Percentiles rank a stretch among this genome's conserved stretches.
These are phyloP conservation scores for Rhodosporidiobolus sp. DNA, from an alignment of 768 basidiomycete genomes.

Conservation along the genomic window DNA sequence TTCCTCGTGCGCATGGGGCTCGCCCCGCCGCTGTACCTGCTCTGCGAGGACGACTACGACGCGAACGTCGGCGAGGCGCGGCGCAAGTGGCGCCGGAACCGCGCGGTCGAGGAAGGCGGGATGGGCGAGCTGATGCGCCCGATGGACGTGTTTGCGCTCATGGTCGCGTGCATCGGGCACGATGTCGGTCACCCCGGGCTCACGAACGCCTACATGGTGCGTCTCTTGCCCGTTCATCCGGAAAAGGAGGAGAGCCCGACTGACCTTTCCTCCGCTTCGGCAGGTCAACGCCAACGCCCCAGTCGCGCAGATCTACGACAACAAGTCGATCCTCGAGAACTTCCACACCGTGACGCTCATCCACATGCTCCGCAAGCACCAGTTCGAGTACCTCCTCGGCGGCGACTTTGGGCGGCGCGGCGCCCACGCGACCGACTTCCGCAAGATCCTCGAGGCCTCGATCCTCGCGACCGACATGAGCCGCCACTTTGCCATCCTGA, in stretches of 20 bases:
- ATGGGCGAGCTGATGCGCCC: conserved; percentile 52
- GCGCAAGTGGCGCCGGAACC: conserved; percentile 44
- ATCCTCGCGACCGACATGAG: conserved; percentile 95
- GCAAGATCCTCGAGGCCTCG: conserved; percentile 71
- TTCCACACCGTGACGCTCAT: conserved; percentile 45
- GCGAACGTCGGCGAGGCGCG: conserved; percentile 22
- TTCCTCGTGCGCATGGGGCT: conserved; percentile 75
- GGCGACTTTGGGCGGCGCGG: conserved; percentile 32
- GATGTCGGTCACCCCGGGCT: conserved; percentile 97
- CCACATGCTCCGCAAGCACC: conserved; percentile 42
- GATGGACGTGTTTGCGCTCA: conserved; percentile 76
- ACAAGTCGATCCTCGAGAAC: conserved; percentile 80
- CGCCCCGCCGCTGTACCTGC: conserved; percentile 71
- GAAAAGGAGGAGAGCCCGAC: too few relatives aligned
- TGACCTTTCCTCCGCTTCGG: neutral
- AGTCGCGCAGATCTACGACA: conserved; percentile 79
- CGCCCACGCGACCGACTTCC: conserved; percentile 53
- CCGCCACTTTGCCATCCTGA: conserved; percentile 80
- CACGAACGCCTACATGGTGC: conserved; percentile 87
- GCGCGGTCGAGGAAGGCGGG: conserved; percentile 35
- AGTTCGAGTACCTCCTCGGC: conserved; percentile 43
- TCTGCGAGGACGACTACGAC: conserved; percentile 55
- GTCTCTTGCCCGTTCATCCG: conserved; percentile 43
- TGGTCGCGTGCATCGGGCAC: conserved; percentile 91
- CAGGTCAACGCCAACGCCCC: conserved; percentile 93